Evolutionary conservation across 768 basidiomycete species (phyloP), one percentile per base, ranked within the genome.

Genomic region (Tricholoma sp.): DNA sequence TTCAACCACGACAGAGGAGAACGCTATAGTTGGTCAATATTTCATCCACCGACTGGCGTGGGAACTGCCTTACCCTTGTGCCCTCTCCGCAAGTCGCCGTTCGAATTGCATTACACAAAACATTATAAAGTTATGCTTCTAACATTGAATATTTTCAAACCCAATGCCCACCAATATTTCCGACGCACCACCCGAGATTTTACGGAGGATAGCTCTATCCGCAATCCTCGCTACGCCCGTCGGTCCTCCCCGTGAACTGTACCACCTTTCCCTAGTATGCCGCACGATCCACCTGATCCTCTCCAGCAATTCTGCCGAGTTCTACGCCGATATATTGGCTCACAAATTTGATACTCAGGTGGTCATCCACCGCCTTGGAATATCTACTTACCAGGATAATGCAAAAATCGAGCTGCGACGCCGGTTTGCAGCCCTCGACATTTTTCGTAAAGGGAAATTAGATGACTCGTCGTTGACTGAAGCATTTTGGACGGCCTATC

Each of bases 401-500:
- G 70, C 76, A 33, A 71, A 76, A 17, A 41, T 64, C 48, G 85
- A 86, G 63, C 66, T 83, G 32, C 66, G 68, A 44, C 73, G 74
- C 24, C 76, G 84, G 1, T 76, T 74, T 55, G 56, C 53, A 1
- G 76, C 77, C 0, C 71, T 83, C n/a, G 72, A 76, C 12, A 64
- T 76, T 52, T 73, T 85, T 65, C 75, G 74, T 18, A 61, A 58
- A n/a, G 68, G 69, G 6, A 63, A 67, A 2, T 54, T 78, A 29
- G 66, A 74, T 59, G 62, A 74, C 56, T 67, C 73, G 29, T 54
- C 60, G 13, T 64, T 82, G 8, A 70, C 68, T 0, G 75, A 80
- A 55, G 76, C 76, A 10, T 65, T 87, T 31, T 80, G 80, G 71
- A 75, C 75, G 0, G 75, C 80, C 52, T 84, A 80, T 62, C 64